phyloP scores from a whole-genome alignment of 768 basidiomycete species.

The Calocybe indica region DNA sequence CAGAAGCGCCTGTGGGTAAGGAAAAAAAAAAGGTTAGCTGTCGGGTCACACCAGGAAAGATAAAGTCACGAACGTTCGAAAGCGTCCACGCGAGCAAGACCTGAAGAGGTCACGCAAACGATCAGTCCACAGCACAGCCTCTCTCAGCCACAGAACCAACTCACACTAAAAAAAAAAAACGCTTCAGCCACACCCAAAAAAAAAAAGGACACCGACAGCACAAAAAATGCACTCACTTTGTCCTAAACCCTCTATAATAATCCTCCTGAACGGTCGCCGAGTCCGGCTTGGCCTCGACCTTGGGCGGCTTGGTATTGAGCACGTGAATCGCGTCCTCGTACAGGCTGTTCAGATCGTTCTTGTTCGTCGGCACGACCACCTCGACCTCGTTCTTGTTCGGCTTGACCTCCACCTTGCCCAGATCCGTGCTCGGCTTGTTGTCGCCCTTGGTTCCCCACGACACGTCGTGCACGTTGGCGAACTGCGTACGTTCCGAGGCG shows the following conservation, averaged over 20 bases:
- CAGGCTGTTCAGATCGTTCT: slow-evolving; percentile 83
- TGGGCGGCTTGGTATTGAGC: slow-evolving; percentile 71
- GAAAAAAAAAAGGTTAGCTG: slow-evolving; percentile 6
- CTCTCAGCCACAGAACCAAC: slow-evolving; percentile 4
- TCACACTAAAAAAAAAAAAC: slow-evolving; percentile 18
- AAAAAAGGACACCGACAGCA: background rate
- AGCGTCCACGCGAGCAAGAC: slow-evolving; percentile 87
- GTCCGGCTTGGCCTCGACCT: slow-evolving; percentile 61
- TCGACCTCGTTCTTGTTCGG: slow-evolving; percentile 75
- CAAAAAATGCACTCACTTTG: slow-evolving; percentile 53
- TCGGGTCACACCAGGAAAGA: background rate
- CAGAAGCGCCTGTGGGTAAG: slow-evolving; percentile 46
- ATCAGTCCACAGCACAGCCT: background rate
- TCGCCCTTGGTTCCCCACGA: slow-evolving; percentile 97
- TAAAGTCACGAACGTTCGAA: slow-evolving; percentile 57
- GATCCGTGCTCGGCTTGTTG: slow-evolving; percentile 78
- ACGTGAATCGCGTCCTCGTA: slow-evolving; percentile 91
- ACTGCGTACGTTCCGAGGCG: slow-evolving; percentile 30
- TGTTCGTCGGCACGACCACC: slow-evolving; percentile 76
- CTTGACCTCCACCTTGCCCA: slow-evolving; percentile 46
- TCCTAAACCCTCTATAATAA: slow-evolving; percentile 85
- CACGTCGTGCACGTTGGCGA: slow-evolving; percentile 86
- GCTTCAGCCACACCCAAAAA: slow-evolving; percentile 7
- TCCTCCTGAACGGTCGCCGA: slow-evolving; percentile 67
- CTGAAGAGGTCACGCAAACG: slow-evolving; percentile 19